These are phyloP conservation scores for Lactifluus subvellereus DNA, from an alignment of 768 basidiomycete species.

Conservation along the genomic window DNA sequence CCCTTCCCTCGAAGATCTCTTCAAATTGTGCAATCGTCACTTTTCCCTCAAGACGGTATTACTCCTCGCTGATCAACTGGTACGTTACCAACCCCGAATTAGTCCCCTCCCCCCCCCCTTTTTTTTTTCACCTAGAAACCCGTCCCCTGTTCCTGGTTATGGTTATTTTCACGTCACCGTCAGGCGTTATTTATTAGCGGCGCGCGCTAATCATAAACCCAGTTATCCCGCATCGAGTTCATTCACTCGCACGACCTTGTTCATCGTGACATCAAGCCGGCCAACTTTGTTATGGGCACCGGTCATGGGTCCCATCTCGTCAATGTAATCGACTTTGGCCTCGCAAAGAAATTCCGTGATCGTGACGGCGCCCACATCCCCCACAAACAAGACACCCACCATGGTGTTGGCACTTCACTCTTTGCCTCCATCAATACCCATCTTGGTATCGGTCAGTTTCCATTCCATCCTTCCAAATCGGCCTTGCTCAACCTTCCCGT, in stretches of 20 bases:
- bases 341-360: slow-evolving; percentile 75
- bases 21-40: slow-evolving; percentile 84
- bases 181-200: neutral
- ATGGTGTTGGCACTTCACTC: slow-evolving; percentile 73
- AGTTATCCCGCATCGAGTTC: slow-evolving; percentile 95
- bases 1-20: slow-evolving; percentile 80
- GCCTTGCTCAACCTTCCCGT: slow-evolving; percentile 9
- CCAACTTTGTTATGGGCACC: slow-evolving; percentile 96
- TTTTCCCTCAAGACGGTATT: slow-evolving; percentile 94
- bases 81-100: slow-evolving; percentile 36
- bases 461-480: neutral
- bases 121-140: slow-evolving; percentile 7
- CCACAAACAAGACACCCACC: slow-evolving; percentile 66
- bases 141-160: neutral
- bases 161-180: slow-evolving; percentile 1
- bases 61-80: slow-evolving; percentile 89
- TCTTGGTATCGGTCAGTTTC: slow-evolving; percentile 58
- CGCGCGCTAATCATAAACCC: slow-evolving; percentile 14
- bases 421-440: slow-evolving; percentile 75
- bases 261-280: slow-evolving; percentile 97
- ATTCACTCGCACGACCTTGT: slow-evolving; percentile 93
- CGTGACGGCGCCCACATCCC: slow-evolving; percentile 62
- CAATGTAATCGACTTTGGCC: slow-evolving; percentile 89
- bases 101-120: neutral
- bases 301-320: slow-evolving; percentile 65